Evolutionary conservation across 1,284 basidiomycete species (phyloP).

Genomic region (Austroboletus niveus): DNA sequence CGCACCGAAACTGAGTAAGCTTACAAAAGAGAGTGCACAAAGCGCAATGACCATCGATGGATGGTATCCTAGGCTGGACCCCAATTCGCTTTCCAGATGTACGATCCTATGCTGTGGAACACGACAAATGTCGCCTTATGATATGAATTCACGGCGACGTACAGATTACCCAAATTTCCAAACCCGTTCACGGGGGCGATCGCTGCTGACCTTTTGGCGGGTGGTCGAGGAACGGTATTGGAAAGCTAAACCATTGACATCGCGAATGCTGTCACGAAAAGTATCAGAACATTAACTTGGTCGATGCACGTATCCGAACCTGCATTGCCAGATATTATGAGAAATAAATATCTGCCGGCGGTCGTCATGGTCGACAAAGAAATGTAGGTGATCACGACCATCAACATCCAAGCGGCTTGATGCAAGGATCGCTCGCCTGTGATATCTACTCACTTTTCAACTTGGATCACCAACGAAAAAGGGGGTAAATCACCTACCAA

Average conservation of each 20-base stretch:
- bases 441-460: background rate
- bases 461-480: background rate
- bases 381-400: background rate
- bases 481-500: constrained; percentile 39
- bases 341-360: background rate
- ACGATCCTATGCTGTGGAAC: background rate
- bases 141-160: constrained; percentile 35
- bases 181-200: constrained; percentile 38
- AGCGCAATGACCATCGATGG: constrained; percentile 50
- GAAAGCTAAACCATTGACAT: constrained; percentile 54
- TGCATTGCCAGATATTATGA: background rate
- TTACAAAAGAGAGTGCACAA: constrained; percentile 38
- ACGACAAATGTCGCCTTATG: too few relatives aligned
- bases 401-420: background rate
- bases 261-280: background rate
- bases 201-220: constrained; percentile 51
- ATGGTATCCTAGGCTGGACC: constrained; percentile 42
- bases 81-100: constrained; percentile 39
- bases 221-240: constrained; percentile 60
- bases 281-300: too few relatives aligned
- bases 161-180: constrained; percentile 31
- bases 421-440: background rate
- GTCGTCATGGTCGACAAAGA: background rate
- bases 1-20: constrained; percentile 39
- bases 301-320: background rate